Percentiles rank a stretch among this genome's conserved stretches.
phyloP scores from a whole-genome alignment of 768 basidiomycete genomes.

The Amanita pallidorosea region DNA sequence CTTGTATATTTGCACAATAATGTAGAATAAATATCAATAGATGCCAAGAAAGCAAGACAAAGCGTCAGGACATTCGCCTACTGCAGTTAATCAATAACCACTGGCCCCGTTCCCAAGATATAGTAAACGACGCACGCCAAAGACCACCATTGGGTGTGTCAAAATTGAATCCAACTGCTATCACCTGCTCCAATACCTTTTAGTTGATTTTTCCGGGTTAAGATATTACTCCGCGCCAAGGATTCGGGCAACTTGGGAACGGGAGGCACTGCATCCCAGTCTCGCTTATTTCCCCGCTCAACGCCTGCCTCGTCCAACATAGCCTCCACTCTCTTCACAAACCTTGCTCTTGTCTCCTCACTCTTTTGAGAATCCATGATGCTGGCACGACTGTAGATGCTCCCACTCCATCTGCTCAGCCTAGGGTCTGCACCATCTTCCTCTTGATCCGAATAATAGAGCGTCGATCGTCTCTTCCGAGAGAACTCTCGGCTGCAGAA shows the following conservation, averaged over 20 bases:
- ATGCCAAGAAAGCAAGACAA: not conserved
- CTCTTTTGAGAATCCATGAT: conserved; percentile 45
- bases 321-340: conserved; percentile 40
- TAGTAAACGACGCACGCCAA: not conserved
- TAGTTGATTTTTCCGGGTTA: not conserved
- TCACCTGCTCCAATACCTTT: not conserved
- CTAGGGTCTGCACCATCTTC: conserved; percentile 18
- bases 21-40: conserved; percentile 3
- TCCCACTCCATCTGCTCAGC: conserved; percentile 32
- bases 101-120: conserved; percentile 1
- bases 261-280: conserved; percentile 9
- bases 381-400: conserved; percentile 40
- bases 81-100: too few species aligned
- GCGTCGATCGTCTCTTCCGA: conserved; percentile 12
- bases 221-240: conserved; percentile 10
- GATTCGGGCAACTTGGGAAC: conserved; percentile 22
- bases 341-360: conserved; percentile 33
- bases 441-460: conserved; percentile 11
- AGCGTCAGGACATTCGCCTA: not conserved
- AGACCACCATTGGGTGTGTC: not conserved
- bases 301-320: conserved; percentile 34
- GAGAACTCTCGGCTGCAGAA: not conserved
- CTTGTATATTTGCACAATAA: conserved; percentile 1
- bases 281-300: conserved; percentile 14
- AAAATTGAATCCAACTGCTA: not conserved